phyloP scores from a whole-genome alignment of 139 green algal species.

The Astrephomene gubernaculifera region DNA sequence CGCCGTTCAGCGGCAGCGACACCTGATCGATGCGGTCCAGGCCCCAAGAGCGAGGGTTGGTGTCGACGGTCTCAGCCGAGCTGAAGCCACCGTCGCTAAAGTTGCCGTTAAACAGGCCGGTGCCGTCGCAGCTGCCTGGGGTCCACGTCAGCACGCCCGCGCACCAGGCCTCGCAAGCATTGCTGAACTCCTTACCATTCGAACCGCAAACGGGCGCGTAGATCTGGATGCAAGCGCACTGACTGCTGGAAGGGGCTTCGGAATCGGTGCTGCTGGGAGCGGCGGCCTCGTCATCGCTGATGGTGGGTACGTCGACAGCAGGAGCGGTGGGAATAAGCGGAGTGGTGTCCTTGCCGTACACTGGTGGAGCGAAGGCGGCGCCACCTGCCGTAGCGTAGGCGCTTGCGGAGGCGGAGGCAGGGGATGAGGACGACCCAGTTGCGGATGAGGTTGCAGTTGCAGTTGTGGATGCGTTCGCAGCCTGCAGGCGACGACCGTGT shows the following conservation, averaged over 20 bases:
- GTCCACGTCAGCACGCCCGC: neutral
- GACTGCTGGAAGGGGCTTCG: too few relatives aligned
- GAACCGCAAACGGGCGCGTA: neutral
- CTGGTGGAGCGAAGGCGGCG: neutral
- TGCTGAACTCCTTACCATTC: neutral
- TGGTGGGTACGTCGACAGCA: too few relatives aligned
- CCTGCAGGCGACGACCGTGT: neutral
- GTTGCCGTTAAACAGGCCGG: neutral
- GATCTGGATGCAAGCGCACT: neutral
- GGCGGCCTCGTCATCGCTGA: neutral
- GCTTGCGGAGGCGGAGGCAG: neutral
- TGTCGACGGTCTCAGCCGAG: neutral
- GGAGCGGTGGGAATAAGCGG: too few relatives aligned
- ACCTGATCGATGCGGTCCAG: conserved; percentile 76
- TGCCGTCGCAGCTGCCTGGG: neutral
- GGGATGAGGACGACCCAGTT: neutral
- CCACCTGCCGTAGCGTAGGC: neutral
- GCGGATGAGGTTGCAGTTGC: too few relatives aligned
- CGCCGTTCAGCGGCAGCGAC: conserved; percentile 45
- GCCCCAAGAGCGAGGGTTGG: conserved; percentile 44
- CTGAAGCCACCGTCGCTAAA: neutral
- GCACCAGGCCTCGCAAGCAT: conserved; percentile 10
- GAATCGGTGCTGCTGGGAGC: neutral
- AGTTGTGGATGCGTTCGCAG: too few relatives aligned
- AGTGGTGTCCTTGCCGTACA: too few relatives aligned